Conservation (phyloP, 208 protist genomes). For the Wallacemonas sp. region DNA sequence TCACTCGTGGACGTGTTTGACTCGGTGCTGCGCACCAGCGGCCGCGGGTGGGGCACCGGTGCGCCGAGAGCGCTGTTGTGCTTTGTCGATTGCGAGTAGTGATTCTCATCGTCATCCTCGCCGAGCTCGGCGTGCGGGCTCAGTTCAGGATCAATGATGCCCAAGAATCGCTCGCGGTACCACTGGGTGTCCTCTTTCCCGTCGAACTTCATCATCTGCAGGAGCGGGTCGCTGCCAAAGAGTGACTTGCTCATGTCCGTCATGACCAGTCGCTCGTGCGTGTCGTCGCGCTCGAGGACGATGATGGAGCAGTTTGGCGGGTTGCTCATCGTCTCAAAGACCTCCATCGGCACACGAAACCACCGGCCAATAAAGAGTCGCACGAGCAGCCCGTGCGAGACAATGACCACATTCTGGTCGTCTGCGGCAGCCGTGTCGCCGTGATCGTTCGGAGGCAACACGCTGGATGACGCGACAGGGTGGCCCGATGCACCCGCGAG, state of each 20-base stretch:
- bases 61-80: slow-evolving; percentile 44
- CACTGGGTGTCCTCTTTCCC: slow-evolving; percentile 58
- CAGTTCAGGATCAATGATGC: slow-evolving; percentile 40
- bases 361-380: slow-evolving; percentile 86
- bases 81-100: slow-evolving; percentile 42
- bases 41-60: slow-evolving; percentile 20
- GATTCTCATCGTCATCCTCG: slow-evolving; percentile 64
- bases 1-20: too few species aligned
- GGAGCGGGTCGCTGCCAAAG: slow-evolving; percentile 80
- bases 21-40: not conserved
- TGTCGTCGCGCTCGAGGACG: slow-evolving; percentile 71
- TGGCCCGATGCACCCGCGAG: too few species aligned
- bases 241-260: slow-evolving; percentile 79
- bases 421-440: slow-evolving; percentile 20
- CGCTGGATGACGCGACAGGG: too few species aligned
- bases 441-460: slow-evolving; percentile 13
- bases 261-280: slow-evolving; percentile 67
- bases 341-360: slow-evolving; percentile 82
- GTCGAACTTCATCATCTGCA: slow-evolving; percentile 87
- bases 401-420: slow-evolving; percentile 86
- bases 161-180: slow-evolving; percentile 66
- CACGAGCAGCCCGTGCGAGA: slow-evolving; percentile 87
- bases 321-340: slow-evolving; percentile 89
- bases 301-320: slow-evolving; percentile 88
- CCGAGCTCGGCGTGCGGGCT: slow-evolving; percentile 6